These are phyloP conservation scores for Fusarium euwallaceae DNA, from an alignment of 2,329 filamentous ascomycete species.

Conservation along the genomic window DNA sequence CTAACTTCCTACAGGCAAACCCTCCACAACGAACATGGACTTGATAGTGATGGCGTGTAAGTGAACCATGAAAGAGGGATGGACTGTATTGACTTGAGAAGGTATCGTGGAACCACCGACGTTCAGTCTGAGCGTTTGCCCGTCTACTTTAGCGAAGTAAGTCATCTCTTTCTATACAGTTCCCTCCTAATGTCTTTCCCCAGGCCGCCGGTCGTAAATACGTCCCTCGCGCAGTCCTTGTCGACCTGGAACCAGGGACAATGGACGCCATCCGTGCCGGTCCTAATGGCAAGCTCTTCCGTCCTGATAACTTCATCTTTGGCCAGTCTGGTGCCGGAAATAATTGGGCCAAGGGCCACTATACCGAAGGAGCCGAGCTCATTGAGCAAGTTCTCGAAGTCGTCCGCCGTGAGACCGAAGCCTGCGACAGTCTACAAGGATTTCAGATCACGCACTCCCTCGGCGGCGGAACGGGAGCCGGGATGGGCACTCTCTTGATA, in stretches of 20 bases:
- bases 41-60: neutral
- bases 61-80: neutral
- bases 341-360: slow-evolving; percentile 99
- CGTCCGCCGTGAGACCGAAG: slow-evolving; percentile 97
- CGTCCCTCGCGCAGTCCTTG: neutral
- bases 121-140: neutral
- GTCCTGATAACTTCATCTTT: slow-evolving; percentile 99
- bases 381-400: slow-evolving; percentile 98
- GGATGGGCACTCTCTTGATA: slow-evolving; percentile 99
- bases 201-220: neutral
- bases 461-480: slow-evolving; percentile 98
- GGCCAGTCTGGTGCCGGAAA: slow-evolving; percentile 99
- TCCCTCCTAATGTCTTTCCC: neutral
- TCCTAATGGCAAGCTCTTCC: slow-evolving; percentile 98
- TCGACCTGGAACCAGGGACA: neutral
- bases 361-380: slow-evolving; percentile 98
- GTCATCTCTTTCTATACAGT: neutral
- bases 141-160: neutral
- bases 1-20: neutral
- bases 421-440: slow-evolving; percentile 98
- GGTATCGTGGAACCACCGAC: neutral
- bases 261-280: slow-evolving; percentile 63
- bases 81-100: neutral
- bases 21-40: neutral
- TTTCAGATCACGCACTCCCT: slow-evolving; percentile 99